Percentiles rank a stretch among this genome's conserved stretches.
phyloP scores from a whole-genome alignment of 768 basidiomycete species.

The Lyophyllum decastes region DNA sequence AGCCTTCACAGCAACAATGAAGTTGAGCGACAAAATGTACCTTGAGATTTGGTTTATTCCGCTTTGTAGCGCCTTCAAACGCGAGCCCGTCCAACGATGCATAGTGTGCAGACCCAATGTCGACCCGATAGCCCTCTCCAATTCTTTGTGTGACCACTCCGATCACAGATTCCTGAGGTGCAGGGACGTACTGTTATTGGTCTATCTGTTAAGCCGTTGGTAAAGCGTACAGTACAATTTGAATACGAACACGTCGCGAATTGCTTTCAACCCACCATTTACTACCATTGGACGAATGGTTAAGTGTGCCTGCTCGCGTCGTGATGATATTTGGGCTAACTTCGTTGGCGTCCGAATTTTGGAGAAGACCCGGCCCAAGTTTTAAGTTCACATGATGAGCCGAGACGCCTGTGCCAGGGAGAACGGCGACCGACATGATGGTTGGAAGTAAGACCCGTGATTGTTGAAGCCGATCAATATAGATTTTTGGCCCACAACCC shows the following conservation, averaged over 20 bases:
- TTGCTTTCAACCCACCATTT: slow-evolving; percentile 91
- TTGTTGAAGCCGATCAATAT: neutral
- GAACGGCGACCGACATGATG: slow-evolving; percentile 58
- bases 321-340: slow-evolving; percentile 43
- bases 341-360: slow-evolving; percentile 34
- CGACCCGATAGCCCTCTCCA: slow-evolving; percentile 91
- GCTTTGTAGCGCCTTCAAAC: slow-evolving; percentile 94
- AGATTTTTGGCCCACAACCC: slow-evolving; percentile 1
- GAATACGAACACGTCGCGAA: slow-evolving; percentile 72
- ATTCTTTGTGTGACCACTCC: slow-evolving; percentile 78
- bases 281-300: slow-evolving; percentile 70
- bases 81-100: slow-evolving; percentile 88
- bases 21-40: slow-evolving; percentile 35
- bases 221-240: slow-evolving; percentile 1
- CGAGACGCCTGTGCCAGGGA: slow-evolving; percentile 81
- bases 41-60: slow-evolving; percentile 93
- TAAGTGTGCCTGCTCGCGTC: slow-evolving; percentile 70
- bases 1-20: neutral
- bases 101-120: slow-evolving; percentile 87
- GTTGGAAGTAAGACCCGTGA: slow-evolving; percentile 18
- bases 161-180: slow-evolving; percentile 85
- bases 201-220: slow-evolving; percentile 2
- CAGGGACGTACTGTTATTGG: slow-evolving; percentile 80
- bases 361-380: slow-evolving; percentile 81
- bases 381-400: slow-evolving; percentile 80